Evolutionary conservation across 352 stramenopile species (phyloP), one percentile per base, ranked within the genome.

Genomic region (Bremia lactucae): DNA sequence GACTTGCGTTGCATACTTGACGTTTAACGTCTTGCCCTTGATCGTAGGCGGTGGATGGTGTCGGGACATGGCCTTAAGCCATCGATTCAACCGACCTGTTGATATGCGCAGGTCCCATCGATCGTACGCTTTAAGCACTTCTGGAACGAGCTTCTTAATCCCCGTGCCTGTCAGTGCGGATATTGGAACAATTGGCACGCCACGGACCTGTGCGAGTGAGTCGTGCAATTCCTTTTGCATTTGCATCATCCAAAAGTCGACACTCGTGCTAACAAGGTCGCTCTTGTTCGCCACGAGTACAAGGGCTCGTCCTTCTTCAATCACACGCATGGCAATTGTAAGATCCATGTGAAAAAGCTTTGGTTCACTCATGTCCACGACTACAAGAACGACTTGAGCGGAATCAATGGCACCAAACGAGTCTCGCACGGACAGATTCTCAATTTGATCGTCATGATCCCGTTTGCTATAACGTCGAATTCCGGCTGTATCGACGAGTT

Each of bases 1-100:
- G 36, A 91, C 72, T 50, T 91, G 79, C 22, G 79, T 89, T 40
- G 78, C 70, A 69, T 91, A 91, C 61, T 91, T 91, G 66, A 91
- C 56, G 52, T 91, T 91, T 24, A 89, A 54, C 39, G 71, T 66
- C 65, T 91, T 91, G 59, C 79, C 79, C 46, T 84, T 86, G 46
- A 87, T 52, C 3, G 72, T 84, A 49, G 79, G 79, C 31, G 79
- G 76, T 33, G 76, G 76, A 57, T 91, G 79, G 53, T 91, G 79
- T 16, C 76, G 72, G 22, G 66, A 68, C 74, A 91, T 91, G 23
- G 79, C 73, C 47, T 86, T 80, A 25, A 91, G 70, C 78, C 78
- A 91, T 15, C 78, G 75, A 50, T 91, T 91, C 15, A 91, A 38
- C 2, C 70, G 63, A 8, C 75, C 75, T 3, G 78, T 91, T 9